Percentiles rank a stretch among this genome's conserved stretches.
Evolutionary conservation across 176 grass and related monocot species (phyloP).

Genomic region (Triticum turgidum): DNA sequence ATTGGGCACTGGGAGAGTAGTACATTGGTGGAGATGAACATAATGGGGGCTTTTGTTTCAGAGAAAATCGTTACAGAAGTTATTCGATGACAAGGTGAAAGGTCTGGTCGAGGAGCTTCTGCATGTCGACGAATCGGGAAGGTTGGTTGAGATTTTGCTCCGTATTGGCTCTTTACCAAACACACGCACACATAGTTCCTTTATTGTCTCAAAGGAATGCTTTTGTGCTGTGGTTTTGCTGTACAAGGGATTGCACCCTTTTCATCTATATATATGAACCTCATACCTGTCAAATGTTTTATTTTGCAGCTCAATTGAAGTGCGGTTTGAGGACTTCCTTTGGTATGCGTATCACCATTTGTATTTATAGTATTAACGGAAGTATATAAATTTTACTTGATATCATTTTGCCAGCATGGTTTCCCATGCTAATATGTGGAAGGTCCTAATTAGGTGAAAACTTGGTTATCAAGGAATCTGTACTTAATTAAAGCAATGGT

Average conservation of each 20-base stretch:
- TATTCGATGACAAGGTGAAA: slow-evolving; percentile 73
- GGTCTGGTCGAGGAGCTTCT: slow-evolving; percentile 72
- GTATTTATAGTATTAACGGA: background rate
- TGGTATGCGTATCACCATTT: slow-evolving; percentile 59
- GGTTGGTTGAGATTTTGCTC: slow-evolving; percentile 39
- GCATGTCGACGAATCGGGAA: slow-evolving; percentile 39
- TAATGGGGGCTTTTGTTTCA: slow-evolving; percentile 30
- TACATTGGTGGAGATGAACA: background rate
- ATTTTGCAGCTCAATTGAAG: slow-evolving; percentile 65
- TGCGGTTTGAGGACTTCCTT: slow-evolving; percentile 85
- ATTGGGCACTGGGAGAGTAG: background rate
- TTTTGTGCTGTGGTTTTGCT: background rate
- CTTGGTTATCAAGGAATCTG: background rate
- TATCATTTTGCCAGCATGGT: background rate
- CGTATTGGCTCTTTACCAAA: slow-evolving; percentile 10
- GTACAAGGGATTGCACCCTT: background rate
- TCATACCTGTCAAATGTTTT: background rate
- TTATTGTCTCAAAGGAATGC: background rate
- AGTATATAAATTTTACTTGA: background rate
- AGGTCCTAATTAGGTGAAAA: background rate
- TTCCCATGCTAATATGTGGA: background rate
- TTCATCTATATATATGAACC: no score
- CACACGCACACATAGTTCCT: background rate
- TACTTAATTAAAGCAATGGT: background rate
- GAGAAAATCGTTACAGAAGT: slow-evolving; percentile 56